Evolutionary conservation across 306 rosid genomes (phyloP).

Genomic region (Sesbania bispinosa): DNA sequence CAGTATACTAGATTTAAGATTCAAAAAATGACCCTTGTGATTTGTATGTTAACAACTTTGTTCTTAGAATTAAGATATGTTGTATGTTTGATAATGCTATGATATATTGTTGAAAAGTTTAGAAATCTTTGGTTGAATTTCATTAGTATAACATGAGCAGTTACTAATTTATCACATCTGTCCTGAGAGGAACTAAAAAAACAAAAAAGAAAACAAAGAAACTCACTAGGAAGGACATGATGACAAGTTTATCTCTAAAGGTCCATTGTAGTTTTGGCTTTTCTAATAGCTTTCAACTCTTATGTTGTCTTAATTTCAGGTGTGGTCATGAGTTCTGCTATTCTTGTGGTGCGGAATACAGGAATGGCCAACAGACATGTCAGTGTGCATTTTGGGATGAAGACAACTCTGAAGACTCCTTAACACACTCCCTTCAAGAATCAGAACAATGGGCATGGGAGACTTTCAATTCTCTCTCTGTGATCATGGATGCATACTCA

Average conservation of each 20-base stretch:
- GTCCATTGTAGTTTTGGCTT: neutral
- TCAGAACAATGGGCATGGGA: conserved; percentile 99
- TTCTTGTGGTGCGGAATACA: conserved; percentile 77
- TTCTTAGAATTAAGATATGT: neutral
- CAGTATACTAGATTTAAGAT: neutral
- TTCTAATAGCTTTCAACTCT: neutral
- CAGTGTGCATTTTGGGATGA: conserved; percentile 89
- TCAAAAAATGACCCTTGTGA: neutral
- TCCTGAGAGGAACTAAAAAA: neutral
- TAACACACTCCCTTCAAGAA: conserved; percentile 74
- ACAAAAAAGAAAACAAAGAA: too few species aligned
- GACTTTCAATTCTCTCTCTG: conserved; percentile 80
- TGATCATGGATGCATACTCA: conserved; percentile 78
- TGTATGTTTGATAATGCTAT: neutral
- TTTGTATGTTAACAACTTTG: neutral
- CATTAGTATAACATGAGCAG: neutral
- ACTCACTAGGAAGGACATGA: neutral
- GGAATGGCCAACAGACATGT: conserved; percentile 67
- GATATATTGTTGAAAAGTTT: neutral
- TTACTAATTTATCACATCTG: neutral
- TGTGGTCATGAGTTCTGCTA: conserved; percentile 90
- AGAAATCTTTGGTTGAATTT: neutral
- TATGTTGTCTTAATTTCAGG: conserved; percentile 47
- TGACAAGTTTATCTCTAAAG: neutral
- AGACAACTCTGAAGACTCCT: conserved; percentile 54